phyloP scores from a whole-genome alignment of 2,329 filamentous ascomycete genomes.

The Ascochyta fabae region DNA sequence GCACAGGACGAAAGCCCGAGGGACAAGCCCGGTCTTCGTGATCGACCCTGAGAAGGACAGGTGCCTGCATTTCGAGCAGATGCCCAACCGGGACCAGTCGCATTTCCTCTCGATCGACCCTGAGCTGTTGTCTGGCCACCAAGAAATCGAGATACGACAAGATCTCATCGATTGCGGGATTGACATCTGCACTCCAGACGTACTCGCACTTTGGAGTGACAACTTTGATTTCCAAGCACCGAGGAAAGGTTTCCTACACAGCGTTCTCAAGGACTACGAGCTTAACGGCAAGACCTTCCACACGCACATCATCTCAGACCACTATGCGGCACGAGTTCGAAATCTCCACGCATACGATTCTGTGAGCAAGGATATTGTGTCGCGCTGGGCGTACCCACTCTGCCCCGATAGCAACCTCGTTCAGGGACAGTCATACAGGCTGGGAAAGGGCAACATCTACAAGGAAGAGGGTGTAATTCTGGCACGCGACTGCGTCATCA shows the following conservation, averaged over 20 bases:
- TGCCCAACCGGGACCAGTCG: conserved; percentile 70
- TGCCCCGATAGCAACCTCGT: conserved; percentile 88
- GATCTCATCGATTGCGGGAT: conserved; percentile 94
- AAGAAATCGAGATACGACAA: conserved; percentile 80
- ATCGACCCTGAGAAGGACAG: conserved; percentile 80
- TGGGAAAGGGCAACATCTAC: conserved; percentile 73
- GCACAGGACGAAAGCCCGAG: conserved; percentile 79
- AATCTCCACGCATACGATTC: conserved; percentile 91
- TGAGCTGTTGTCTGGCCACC: conserved; percentile 74
- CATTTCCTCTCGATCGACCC: conserved; percentile 76
- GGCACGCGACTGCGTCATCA: conserved; percentile 73
- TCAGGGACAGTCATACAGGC: conserved; percentile 75
- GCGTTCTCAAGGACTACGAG: conserved; percentile 95
- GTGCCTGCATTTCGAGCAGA: conserved; percentile 94
- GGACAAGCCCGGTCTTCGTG: conserved; percentile 81
- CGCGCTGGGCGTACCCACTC: conserved; percentile 86
- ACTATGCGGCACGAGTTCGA: conserved; percentile 85
- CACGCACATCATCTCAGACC: conserved; percentile 79
- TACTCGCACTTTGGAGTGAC: conserved; percentile 93
- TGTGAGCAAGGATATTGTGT: conserved; percentile 84
- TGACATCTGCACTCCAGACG: conserved; percentile 96
- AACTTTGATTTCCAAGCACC: conserved; percentile 96
- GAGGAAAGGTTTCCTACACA: conserved; percentile 85
- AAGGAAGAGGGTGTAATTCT: conserved; percentile 79
- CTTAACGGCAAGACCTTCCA: conserved; percentile 97